phyloP scores from a whole-genome alignment of 306 rosid genomes.

The Malus sieversii region DNA sequence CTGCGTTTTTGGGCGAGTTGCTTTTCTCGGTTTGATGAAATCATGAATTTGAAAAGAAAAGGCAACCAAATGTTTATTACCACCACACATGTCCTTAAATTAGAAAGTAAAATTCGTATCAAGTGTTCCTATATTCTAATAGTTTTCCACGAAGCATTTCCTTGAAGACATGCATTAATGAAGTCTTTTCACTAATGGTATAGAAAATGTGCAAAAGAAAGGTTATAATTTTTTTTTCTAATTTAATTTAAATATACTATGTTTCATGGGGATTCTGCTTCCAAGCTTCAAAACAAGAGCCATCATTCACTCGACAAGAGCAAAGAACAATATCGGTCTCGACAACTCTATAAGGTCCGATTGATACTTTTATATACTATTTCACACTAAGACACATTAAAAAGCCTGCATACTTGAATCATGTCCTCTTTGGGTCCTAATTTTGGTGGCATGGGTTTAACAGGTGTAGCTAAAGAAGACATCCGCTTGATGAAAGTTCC shows the following conservation, averaged over 20 bases:
- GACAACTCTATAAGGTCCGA: constrained; percentile 10
- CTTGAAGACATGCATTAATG: no score
- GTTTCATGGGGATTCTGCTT: neutral
- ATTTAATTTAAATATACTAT: neutral
- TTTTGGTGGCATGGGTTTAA: neutral
- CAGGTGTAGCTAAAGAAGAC: neutral
- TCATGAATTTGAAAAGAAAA: no score
- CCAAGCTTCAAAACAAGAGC: neutral
- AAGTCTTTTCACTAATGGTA: no score
- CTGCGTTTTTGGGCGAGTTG: no score
- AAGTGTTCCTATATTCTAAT: no score
- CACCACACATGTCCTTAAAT: no score
- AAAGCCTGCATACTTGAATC: neutral
- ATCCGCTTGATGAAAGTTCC: neutral
- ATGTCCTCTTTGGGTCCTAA: neutral
- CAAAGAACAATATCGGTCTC: constrained; percentile 47
- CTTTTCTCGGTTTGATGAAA: no score
- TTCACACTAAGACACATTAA: neutral
- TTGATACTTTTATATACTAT: neutral
- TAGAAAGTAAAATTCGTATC: no score
- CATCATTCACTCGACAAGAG: no score
- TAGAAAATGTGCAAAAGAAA: no score
- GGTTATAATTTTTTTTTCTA: neutral
- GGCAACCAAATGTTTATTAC: no score
- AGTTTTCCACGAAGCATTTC: no score